These are phyloP conservation scores for Pythium dissimile DNA, from an alignment of 352 stramenopile species.

Conservation along the genomic window DNA sequence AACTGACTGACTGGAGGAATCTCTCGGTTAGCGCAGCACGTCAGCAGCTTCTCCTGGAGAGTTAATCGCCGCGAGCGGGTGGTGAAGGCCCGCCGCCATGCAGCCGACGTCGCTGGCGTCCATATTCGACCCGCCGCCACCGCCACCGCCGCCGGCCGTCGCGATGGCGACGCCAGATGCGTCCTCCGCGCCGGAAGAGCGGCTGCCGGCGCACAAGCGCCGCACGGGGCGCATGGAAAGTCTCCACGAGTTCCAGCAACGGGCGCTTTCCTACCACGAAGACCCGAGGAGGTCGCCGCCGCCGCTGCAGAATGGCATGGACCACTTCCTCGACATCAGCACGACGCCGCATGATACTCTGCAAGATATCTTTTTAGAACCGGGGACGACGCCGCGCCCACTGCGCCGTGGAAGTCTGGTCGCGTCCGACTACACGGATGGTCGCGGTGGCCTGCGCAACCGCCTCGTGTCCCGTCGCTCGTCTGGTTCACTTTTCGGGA, in stretches of 20 bases:
- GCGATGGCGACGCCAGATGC: background rate
- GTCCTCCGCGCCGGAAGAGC: conserved; percentile 30
- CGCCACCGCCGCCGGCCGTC: background rate
- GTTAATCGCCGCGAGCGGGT: too few relatives aligned
- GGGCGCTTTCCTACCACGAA: conserved; percentile 52
- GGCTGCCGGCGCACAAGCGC: conserved; percentile 61
- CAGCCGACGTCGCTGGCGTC: background rate
- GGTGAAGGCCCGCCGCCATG: too few relatives aligned
- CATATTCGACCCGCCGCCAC: conserved; percentile 7
- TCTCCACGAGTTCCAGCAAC: conserved; percentile 83
- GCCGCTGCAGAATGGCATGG: background rate
- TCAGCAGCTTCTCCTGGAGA: too few relatives aligned
- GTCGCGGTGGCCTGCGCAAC: conserved; percentile 37
- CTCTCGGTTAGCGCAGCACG: too few relatives aligned
- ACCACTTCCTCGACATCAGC: conserved; percentile 9
- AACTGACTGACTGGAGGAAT: too few relatives aligned
- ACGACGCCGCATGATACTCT: conserved; percentile 8
- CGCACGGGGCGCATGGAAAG: conserved; percentile 68
- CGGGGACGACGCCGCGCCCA: conserved; percentile 1
- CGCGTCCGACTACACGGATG: conserved; percentile 36
- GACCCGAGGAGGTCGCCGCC: conserved; percentile 20
- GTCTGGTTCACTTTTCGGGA: conserved; percentile 61
- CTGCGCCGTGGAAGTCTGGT: conserved; percentile 1
- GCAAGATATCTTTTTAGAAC: conserved; percentile 16
- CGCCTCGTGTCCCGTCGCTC: conserved; percentile 39